These are phyloP conservation scores for Sugiyamaella marilandica DNA, from an alignment of 805 yeast genomes.

Conservation along the genomic window DNA sequence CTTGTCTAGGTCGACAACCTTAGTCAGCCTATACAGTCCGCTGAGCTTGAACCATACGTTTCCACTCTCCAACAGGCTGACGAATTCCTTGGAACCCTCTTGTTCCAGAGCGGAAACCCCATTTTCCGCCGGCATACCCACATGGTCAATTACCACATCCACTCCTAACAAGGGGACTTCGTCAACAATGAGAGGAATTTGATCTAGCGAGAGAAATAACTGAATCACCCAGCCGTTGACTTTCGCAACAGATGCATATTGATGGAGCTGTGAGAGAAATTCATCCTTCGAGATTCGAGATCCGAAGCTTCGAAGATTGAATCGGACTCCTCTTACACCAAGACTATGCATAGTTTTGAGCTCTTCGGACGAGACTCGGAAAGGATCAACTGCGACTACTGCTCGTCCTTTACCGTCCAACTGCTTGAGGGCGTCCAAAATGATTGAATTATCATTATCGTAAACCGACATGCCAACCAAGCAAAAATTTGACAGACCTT, in stretches of 20 bases:
- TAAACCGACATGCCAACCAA: conserved; percentile 7
- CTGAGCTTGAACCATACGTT: conserved; percentile 3
- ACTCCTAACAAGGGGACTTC: conserved; percentile 7
- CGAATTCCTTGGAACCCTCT: neutral
- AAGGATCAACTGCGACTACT: conserved; percentile 10
- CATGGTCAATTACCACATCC: conserved; percentile 12
- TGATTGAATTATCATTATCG: neutral
- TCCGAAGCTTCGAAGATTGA: conserved; percentile 4
- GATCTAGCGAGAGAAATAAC: conserved; percentile 8
- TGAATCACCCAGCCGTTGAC: conserved; percentile 9
- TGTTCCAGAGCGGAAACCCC: conserved; percentile 1
- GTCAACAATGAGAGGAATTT: conserved; percentile 8
- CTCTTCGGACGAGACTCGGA: neutral
- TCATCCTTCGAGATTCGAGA: neutral
- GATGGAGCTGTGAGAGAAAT: neutral
- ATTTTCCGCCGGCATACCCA: conserved; percentile 8
- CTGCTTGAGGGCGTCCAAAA: conserved; percentile 5
- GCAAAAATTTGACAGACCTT: neutral
- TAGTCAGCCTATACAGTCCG: conserved; percentile 2
- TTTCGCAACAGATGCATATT: conserved; percentile 2
- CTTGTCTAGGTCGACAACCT: conserved; percentile 4
- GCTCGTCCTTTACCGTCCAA: conserved; percentile 7
- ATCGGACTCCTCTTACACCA: conserved; percentile 10
- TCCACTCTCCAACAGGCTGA: conserved; percentile 1
- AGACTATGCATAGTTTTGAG: conserved; percentile 5